phyloP scores from a whole-genome alignment of 163 green algal genomes.

The Chlamydomonas reinhardtii region DNA sequence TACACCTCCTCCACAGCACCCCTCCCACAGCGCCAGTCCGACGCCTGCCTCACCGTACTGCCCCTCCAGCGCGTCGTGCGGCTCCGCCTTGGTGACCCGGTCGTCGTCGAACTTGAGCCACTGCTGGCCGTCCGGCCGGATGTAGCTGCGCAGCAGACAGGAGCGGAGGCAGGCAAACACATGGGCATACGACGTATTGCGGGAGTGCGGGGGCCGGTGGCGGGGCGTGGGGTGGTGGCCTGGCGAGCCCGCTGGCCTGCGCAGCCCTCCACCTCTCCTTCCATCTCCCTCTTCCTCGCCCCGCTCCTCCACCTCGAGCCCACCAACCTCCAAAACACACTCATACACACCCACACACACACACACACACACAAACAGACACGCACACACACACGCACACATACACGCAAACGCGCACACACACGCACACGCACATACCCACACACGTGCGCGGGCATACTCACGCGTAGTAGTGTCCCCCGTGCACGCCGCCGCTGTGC shows the following conservation, averaged over 20 bases:
- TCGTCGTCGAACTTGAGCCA: constrained; percentile 99
- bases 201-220: background rate
- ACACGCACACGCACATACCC: too few species aligned
- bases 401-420: too few species aligned
- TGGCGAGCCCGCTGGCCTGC: background rate
- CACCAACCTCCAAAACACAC: background rate
- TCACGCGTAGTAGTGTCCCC: constrained; percentile 97
- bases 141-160: constrained; percentile 68
- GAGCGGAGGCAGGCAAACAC: too few species aligned
- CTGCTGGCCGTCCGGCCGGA: constrained; percentile 81
- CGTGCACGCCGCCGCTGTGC: constrained; percentile 94
- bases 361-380: too few species aligned
- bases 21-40: too few species aligned
- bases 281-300: background rate
- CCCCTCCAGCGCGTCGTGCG: constrained; percentile 84
- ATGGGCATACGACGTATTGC: too few species aligned
- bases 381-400: too few species aligned
- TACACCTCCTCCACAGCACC: background rate
- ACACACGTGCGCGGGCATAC: too few species aligned
- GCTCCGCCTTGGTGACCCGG: constrained; percentile 85
- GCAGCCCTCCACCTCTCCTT: background rate
- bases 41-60: constrained; percentile 83
- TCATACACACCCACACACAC: too few species aligned
- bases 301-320: background rate
- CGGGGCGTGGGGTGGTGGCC: background rate